These are phyloP conservation scores for Ceratobasidium sp. DNA, from an alignment of 1,284 basidiomycete species.

Conservation along the genomic window DNA sequence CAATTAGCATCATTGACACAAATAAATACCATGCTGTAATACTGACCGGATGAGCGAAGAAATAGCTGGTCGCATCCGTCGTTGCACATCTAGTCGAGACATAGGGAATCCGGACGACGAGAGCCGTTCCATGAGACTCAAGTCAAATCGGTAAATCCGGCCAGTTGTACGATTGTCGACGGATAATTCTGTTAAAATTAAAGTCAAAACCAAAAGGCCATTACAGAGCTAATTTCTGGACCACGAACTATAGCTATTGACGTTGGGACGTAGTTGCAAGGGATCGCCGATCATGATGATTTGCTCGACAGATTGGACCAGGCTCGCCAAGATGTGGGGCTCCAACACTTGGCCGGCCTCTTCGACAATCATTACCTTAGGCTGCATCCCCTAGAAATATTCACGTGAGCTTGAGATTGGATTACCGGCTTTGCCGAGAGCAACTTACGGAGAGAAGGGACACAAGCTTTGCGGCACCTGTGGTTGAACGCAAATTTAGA, in stretches of 20 bases:
- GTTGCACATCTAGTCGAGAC: constrained; percentile 61
- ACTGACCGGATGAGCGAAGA: constrained; percentile 60
- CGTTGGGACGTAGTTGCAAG: constrained; percentile 71
- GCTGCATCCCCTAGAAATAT: constrained; percentile 60
- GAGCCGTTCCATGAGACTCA: constrained; percentile 71
- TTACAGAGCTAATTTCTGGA: neutral
- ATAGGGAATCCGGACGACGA: constrained; percentile 63
- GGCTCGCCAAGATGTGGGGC: constrained; percentile 67
- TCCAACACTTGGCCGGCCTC: constrained; percentile 84
- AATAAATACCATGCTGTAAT: neutral
- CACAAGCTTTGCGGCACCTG: constrained; percentile 50
- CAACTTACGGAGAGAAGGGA: constrained; percentile 46
- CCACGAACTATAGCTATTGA: constrained; percentile 70
- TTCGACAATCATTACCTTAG: constrained; percentile 69
- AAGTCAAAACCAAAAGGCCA: neutral
- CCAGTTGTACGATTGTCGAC: constrained; percentile 63
- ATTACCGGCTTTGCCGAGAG: neutral
- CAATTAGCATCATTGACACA: neutral
- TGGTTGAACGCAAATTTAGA: neutral
- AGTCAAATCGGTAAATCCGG: constrained; percentile 65
- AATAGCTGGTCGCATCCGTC: constrained; percentile 62
- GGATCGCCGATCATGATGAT: constrained; percentile 78
- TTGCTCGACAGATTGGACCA: constrained; percentile 54
- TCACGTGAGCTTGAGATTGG: too few relatives aligned
- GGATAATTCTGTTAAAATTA: constrained; percentile 59